Base-by-base conservation (phyloP, 2,329 filamentous ascomycete genomes). In the Malbranchea zuffiana region DNA sequence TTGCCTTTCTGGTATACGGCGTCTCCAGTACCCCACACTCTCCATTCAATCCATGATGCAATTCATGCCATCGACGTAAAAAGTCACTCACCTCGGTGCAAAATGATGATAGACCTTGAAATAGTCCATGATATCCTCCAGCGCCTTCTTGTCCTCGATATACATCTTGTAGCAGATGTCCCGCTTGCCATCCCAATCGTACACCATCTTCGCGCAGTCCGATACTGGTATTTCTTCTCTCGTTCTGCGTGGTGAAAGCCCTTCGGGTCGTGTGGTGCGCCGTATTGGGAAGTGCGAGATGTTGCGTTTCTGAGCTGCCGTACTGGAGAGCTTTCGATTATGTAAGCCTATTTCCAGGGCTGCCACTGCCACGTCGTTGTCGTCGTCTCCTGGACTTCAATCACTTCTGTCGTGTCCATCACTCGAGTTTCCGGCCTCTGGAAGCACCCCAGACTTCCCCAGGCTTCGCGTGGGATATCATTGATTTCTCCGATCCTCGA, bases 111-210 rank as follows among this genome's bases (percentile, higher is more conserved):
- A 65, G 39, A 65, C 65, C 45, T 68, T 74, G 69, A 85, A 78
- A 51, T 78, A 76, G 17, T 77, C 69, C 66, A 83, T 80, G 27
- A 90, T 80, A 47, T 87, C 77, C 50, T 81, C 75, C 40, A 87
- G 62, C 26, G 75, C 73, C 61, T 73, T 79, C 48, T 75, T 75
- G 61, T 90, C 80, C 41, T 78, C 73, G 47, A 88, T 82, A 51
- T 86, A 90, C 51, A 90, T 72, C 47, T 74, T 72, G 56, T 73
- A 77, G 61, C 74, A 79, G 46, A 76, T 67, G 27, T 72, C 69
- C 50, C 72, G 67, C 57, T 80, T 80, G 41, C 74, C 75, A 37
- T 75, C 72, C 77, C 77, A 80, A 50, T 77, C 71, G 56, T 80
- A 80, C 12, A 72, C 67, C 60, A 63, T 63, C 42, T 35, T 52